These are phyloP conservation scores for Pittosporum tobira DNA, from an alignment of 129 eudicot species.

Conservation along the genomic window DNA sequence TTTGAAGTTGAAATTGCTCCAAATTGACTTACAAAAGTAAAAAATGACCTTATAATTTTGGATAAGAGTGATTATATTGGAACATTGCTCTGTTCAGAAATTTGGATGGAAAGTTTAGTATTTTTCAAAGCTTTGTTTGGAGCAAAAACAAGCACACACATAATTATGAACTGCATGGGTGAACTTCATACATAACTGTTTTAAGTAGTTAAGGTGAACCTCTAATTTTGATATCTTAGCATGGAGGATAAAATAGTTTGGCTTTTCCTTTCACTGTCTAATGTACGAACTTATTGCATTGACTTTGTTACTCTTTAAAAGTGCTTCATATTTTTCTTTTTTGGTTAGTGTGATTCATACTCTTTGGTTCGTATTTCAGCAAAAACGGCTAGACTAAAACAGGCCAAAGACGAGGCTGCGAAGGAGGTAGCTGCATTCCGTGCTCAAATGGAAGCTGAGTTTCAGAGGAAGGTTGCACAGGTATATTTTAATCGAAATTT, in stretches of 20 bases:
- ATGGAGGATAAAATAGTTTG: not conserved
- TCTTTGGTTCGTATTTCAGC: slow-evolving; percentile 33
- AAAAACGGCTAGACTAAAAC: slow-evolving; percentile 68
- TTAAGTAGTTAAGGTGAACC: no score
- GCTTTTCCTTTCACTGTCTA: not conserved
- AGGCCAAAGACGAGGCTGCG: slow-evolving; percentile 85
- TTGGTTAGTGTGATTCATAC: not conserved
- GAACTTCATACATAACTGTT: not conserved
- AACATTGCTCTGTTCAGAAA: no score
- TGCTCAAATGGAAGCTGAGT: slow-evolving; percentile 79
- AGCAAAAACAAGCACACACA: not conserved
- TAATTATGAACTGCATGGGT: not conserved
- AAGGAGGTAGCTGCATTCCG: slow-evolving; percentile 83
- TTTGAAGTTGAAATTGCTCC: no score
- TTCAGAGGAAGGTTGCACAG: slow-evolving; percentile 67
- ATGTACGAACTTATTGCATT: not conserved
- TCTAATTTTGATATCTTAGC: not conserved
- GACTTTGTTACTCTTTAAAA: not conserved
- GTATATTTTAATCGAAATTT: slow-evolving; percentile 26
- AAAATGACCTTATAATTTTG: no score
- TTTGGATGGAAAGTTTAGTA: no score
- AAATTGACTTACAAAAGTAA: no score
- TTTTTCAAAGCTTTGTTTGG: no score
- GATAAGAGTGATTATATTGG: no score
- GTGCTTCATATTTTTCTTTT: no score